Conservation (phyloP, 768 basidiomycete genomes). For the Russula virescens region DNA sequence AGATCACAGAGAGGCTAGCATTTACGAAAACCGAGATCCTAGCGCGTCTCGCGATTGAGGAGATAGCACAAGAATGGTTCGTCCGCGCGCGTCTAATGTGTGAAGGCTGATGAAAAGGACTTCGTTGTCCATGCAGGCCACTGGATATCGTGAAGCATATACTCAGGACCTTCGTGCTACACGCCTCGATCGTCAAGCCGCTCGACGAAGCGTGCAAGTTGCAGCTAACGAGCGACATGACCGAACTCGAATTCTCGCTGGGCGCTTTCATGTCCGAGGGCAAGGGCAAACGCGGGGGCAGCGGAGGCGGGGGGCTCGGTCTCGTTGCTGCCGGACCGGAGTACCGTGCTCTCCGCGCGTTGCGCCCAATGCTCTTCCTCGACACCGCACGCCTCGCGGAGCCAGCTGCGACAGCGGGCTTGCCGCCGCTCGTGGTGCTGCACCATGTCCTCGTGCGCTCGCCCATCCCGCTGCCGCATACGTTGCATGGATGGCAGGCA, state of each 20-base stretch:
- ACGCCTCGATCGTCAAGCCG: constrained; percentile 89
- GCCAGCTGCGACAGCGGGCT: constrained; percentile 59
- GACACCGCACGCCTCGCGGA: constrained; percentile 67
- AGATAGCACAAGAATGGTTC: constrained; percentile 70
- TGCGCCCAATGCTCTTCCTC: constrained; percentile 87
- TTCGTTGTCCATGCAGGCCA: constrained; percentile 21
- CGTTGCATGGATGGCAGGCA: constrained; percentile 90
- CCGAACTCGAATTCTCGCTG: constrained; percentile 89
- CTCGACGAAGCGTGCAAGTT: constrained; percentile 91
- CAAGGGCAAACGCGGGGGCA: constrained; percentile 46
- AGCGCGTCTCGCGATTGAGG: constrained; percentile 62
- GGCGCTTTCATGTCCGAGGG: constrained; percentile 68
- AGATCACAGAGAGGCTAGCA: constrained; percentile 79
- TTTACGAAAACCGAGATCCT: constrained; percentile 80
- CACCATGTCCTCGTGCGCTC: constrained; percentile 92
- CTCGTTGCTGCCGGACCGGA: constrained; percentile 80
- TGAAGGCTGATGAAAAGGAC: background rate
- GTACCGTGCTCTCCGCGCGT: constrained; percentile 76
- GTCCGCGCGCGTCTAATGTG: constrained; percentile 19
- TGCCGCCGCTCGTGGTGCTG: constrained; percentile 83
- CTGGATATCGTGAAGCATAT: constrained; percentile 64
- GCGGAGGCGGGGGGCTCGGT: constrained; percentile 44
- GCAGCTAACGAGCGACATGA: constrained; percentile 94
- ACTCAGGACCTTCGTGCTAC: constrained; percentile 82
- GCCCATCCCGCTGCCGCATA: constrained; percentile 79